These are phyloP conservation scores for Adiantum capillusveneris DNA, from an alignment of 75 land plant genomes.

Conservation along the genomic window DNA sequence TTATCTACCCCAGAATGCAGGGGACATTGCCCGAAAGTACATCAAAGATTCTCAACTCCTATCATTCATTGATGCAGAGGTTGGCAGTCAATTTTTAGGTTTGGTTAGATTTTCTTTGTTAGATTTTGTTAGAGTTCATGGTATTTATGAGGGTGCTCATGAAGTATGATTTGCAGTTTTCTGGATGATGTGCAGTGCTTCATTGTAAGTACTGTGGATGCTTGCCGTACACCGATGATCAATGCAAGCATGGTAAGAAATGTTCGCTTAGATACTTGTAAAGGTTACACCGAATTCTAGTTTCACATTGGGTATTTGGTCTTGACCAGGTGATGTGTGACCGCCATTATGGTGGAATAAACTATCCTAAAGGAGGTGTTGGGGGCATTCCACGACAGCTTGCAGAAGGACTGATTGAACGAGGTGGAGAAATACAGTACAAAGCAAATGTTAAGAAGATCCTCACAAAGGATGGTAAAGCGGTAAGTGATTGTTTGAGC, in stretches of 20 bases:
- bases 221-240: conserved; percentile 93
- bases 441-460: conserved; percentile 79
- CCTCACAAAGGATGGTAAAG: conserved; percentile 58
- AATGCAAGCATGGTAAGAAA: conserved; percentile 92
- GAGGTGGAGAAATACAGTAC: conserved; percentile 76
- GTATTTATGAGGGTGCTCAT: neutral
- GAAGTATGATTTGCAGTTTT: conserved; percentile 2
- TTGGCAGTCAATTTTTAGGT: conserved; percentile 6
- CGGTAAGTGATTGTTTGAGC: too few species aligned
- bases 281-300: too few species aligned
- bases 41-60: conserved; percentile 81
- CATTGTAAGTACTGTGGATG: conserved; percentile 94
- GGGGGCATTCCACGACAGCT: conserved; percentile 84
- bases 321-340: conserved; percentile 83
- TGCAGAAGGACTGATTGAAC: conserved; percentile 74
- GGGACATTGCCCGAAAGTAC: conserved; percentile 79
- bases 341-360: conserved; percentile 94
- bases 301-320: too few species aligned
- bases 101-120: neutral
- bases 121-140: neutral
- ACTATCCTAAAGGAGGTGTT: conserved; percentile 96
- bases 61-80: conserved; percentile 97
- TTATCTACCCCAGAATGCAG: conserved; percentile 97
- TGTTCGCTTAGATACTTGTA: too few species aligned
- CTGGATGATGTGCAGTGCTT: conserved; percentile 66